Conservation (phyloP, 768 basidiomycete genomes). For the Tricholoma bakamatsutake region DNA sequence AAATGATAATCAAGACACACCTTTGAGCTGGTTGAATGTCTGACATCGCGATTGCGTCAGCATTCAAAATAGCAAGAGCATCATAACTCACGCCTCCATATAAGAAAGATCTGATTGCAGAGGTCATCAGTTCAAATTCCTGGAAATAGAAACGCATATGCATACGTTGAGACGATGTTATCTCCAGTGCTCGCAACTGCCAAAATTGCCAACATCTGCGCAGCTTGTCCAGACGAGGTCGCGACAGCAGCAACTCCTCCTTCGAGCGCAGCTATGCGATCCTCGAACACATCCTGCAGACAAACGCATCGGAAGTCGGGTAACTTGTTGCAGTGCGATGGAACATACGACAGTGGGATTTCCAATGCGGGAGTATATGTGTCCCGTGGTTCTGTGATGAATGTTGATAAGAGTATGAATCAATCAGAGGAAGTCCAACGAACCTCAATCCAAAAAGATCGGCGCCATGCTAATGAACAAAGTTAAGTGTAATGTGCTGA, state of each 20-base stretch:
- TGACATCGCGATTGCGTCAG: constrained; percentile 13
- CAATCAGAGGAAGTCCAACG: neutral
- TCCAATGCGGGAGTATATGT: constrained; percentile 63
- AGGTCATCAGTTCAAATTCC: constrained; percentile 3
- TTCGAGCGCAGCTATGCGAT: constrained; percentile 75
- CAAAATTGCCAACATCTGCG: constrained; percentile 67
- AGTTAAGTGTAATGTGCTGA: neutral
- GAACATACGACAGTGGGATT: constrained; percentile 58
- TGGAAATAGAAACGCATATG: neutral
- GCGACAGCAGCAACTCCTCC: constrained; percentile 75
- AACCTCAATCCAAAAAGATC: constrained; percentile 63
- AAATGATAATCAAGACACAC: constrained; percentile 13
- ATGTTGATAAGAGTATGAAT: neutral
- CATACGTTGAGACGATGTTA: constrained; percentile 72
- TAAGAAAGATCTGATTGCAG: constrained; percentile 41
- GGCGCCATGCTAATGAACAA: constrained; percentile 50
- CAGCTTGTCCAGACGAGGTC: constrained; percentile 67
- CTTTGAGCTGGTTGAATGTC: constrained; percentile 75
- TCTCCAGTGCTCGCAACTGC: constrained; percentile 61
- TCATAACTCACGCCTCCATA: constrained; percentile 50
- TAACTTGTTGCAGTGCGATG: neutral
- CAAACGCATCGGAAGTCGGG: neutral
- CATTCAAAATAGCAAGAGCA: neutral
- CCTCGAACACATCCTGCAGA: constrained; percentile 68
- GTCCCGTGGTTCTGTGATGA: constrained; percentile 40